These are phyloP conservation scores for Rubroboletus pulcherrimus DNA, from an alignment of 768 basidiomycete species.

Conservation along the genomic window DNA sequence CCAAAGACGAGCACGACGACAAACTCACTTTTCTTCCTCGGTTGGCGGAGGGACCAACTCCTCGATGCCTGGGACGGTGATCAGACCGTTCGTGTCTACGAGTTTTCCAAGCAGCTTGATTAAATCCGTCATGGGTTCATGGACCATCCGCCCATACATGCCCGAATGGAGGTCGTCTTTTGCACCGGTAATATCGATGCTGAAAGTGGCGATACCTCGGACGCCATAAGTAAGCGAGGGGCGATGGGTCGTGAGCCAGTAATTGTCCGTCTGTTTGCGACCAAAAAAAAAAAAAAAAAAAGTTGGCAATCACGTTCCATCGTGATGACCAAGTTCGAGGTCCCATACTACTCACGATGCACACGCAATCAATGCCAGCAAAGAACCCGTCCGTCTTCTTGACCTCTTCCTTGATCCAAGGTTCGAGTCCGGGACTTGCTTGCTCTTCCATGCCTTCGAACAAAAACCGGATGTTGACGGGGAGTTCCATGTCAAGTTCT, in stretches of 20 bases:
- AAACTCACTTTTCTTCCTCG: constrained; percentile 35
- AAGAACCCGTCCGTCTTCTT: constrained; percentile 49
- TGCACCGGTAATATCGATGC: constrained; percentile 73
- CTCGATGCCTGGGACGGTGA: constrained; percentile 80
- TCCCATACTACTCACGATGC: constrained; percentile 67
- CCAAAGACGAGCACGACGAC: no score
- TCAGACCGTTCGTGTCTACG: constrained; percentile 66
- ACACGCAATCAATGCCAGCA: constrained; percentile 79
- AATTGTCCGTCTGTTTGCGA: constrained; percentile 69
- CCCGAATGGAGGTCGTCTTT: constrained; percentile 86
- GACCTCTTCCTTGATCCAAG: constrained; percentile 65
- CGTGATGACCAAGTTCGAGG: neutral
- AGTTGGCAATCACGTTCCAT: neutral
- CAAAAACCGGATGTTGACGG: constrained; percentile 83
- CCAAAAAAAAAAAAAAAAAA: no score
- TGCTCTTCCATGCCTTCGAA: constrained; percentile 93
- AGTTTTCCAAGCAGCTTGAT: constrained; percentile 73
- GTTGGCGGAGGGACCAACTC: constrained; percentile 71
- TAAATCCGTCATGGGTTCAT: constrained; percentile 89
- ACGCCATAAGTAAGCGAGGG: constrained; percentile 80
- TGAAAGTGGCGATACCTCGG: constrained; percentile 80
- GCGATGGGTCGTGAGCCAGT: constrained; percentile 79
- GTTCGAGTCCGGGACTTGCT: constrained; percentile 36
- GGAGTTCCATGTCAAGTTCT: constrained; percentile 61
- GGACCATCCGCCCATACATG: constrained; percentile 69